phyloP scores from a whole-genome alignment of 257 asterid species.

The Ballota nigra region DNA sequence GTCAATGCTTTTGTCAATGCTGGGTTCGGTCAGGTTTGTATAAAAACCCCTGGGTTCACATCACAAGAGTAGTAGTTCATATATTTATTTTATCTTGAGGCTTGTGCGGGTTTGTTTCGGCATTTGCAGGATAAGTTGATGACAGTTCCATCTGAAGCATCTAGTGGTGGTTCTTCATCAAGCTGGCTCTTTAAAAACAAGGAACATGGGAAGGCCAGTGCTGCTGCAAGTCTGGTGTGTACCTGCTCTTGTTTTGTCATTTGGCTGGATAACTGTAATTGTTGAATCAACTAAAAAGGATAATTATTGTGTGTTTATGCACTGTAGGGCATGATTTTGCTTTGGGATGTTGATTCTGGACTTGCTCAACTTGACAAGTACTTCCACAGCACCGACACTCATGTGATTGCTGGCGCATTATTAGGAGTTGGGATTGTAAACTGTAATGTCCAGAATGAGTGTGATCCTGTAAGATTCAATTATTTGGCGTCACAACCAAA shows the following conservation, averaged over 20 bases:
- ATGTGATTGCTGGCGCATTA: conserved; percentile 79
- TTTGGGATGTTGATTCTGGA: conserved; percentile 96
- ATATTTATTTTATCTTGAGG: background rate
- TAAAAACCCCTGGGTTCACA: background rate
- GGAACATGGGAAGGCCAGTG: conserved; percentile 95
- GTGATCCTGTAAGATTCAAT: conserved; percentile 79
- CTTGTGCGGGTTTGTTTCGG: background rate
- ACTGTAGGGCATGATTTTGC: conserved; percentile 86
- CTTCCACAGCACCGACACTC: conserved; percentile 75
- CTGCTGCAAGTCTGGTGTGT: conserved; percentile 93
- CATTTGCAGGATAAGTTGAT: conserved; percentile 81
- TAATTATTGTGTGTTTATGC: conserved; percentile 21
- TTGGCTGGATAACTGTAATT: background rate
- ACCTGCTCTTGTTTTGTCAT: background rate
- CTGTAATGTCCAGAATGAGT: conserved; percentile 72
- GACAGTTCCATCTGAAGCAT: conserved; percentile 80
- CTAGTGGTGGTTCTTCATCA: conserved; percentile 71
- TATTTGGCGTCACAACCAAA: background rate
- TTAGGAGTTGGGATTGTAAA: conserved; percentile 92
- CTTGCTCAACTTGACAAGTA: conserved; percentile 95
- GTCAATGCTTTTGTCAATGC: conserved; percentile 99
- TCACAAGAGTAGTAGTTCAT: background rate
- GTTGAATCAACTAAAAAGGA: background rate
- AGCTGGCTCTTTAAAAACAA: conserved; percentile 94
- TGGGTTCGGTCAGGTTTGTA: conserved; percentile 87